Evolutionary conservation across 2,329 filamentous ascomycete species (phyloP), one percentile per base, ranked within the genome.

Genomic region (Xylogone sp.): DNA sequence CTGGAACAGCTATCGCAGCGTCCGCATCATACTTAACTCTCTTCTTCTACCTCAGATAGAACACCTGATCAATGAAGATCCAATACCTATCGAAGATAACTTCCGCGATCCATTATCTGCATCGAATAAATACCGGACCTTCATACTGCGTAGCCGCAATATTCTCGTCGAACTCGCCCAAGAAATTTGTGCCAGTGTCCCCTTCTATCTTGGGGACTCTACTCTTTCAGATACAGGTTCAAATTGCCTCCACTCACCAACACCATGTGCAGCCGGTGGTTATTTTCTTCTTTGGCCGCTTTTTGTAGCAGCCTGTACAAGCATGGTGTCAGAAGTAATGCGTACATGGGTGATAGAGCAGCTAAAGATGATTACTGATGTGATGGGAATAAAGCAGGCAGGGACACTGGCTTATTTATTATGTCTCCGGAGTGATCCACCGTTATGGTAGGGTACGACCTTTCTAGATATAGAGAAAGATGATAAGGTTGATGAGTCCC

Each of bases 221-320:
- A 45, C 54, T 0, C 45, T 52, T 10, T 13, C 21, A 9, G 27
- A 43, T 20, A 47, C 51, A 12, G 6, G 5, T 27, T n/a, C n/a
- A n/a, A 7, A 31, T 16, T 39, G 13, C 34, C 5, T 9, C 31
- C 44, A 22, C 49, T n/a, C 42, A 8, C 31, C 45, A 3, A 20
- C 42, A 31, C 56, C 56, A 2, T 58, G 55, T 21, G 53, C 58
- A 8, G 54, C 59, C 9, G 56, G 53, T 18, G 61, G 57, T 2
- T 62, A 62, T 45, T 12, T 61, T 2, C 51, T 63, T 2, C 47
- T 64, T 3, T 64, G 62, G 62, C 60, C 62, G 3, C 31, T 64
- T 3, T 64, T 58, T 34, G 53, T 52, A 3, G 62, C 60, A 6
- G 61, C 56, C 2, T 52, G 43, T 9, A 61, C 56, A 2, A 43